Percentiles rank a stretch among this genome's conserved stretches.
Conservation (phyloP, 306 rosid species). For the Dicorynia guianensis region DNA sequence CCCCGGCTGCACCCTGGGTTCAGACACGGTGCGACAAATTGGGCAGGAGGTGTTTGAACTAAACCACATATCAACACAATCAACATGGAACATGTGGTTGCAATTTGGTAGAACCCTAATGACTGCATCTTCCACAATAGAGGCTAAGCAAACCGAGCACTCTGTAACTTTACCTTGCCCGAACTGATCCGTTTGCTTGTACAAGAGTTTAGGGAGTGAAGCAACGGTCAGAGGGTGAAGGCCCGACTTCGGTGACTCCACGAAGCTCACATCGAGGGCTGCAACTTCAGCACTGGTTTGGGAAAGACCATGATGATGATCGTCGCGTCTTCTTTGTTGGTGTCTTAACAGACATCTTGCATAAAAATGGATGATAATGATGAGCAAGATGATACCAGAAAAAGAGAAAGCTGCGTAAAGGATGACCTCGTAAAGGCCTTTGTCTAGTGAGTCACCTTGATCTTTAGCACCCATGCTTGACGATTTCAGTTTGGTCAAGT, state of each 20-base stretch:
- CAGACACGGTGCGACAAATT: conserved; percentile 52
- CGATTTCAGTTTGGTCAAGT: background rate
- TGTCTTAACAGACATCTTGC: conserved; percentile 13
- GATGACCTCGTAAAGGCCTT: conserved; percentile 18
- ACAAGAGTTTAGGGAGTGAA: conserved; percentile 53
- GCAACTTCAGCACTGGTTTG: conserved; percentile 28
- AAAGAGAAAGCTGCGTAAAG: conserved; percentile 40
- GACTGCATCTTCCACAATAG: conserved; percentile 45
- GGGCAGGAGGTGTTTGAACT: conserved; percentile 59
- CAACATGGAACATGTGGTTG: conserved; percentile 60
- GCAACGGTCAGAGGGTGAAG: conserved; percentile 50
- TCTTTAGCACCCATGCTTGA: conserved; percentile 36
- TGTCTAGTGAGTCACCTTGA: background rate
- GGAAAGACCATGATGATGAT: background rate
- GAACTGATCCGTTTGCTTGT: conserved; percentile 41
- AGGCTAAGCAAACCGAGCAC: conserved; percentile 61
- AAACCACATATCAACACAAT: conserved; percentile 66
- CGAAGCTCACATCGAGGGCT: conserved; percentile 23
- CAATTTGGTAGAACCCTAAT: conserved; percentile 58
- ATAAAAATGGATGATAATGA: conserved; percentile 32
- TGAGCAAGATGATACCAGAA: conserved; percentile 16
- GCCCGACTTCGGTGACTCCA: conserved; percentile 41
- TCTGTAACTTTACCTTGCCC: conserved; percentile 42
- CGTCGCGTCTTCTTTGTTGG: conserved; percentile 41
- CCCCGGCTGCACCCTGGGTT: conserved; percentile 29